phyloP scores from a whole-genome alignment of 2,329 filamentous ascomycete species.

The Penicillium thymicola region DNA sequence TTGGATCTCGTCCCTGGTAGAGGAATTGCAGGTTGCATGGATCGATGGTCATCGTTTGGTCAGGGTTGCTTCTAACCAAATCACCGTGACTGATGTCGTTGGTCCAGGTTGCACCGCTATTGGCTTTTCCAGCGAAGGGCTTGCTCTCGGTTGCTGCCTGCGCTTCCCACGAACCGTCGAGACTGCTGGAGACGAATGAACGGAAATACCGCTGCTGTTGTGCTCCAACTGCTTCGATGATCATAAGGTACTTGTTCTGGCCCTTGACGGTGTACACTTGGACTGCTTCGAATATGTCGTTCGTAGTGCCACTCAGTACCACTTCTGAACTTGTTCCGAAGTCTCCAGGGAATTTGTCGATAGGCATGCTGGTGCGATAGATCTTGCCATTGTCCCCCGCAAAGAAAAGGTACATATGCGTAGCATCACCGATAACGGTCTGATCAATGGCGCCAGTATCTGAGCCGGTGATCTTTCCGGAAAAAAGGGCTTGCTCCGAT shows the following conservation, averaged over 20 bases:
- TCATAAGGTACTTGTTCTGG: slow-evolving; percentile 60
- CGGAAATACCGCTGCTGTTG: slow-evolving; percentile 60
- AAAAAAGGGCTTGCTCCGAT: slow-evolving; percentile 53
- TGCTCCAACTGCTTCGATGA: slow-evolving; percentile 59
- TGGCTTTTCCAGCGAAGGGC: slow-evolving; percentile 64
- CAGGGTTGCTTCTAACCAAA: slow-evolving; percentile 53
- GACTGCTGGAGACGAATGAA: slow-evolving; percentile 59
- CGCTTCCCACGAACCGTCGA: slow-evolving; percentile 56
- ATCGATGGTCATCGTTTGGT: slow-evolving; percentile 62
- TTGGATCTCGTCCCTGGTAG: slow-evolving; percentile 57
- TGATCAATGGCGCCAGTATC: slow-evolving; percentile 60
- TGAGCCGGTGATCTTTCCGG: slow-evolving; percentile 51
- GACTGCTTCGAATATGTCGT: slow-evolving; percentile 64
- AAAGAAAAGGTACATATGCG: slow-evolving; percentile 66
- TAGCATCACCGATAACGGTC: slow-evolving; percentile 59
- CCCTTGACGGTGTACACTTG: slow-evolving; percentile 62
- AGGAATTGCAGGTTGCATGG: slow-evolving; percentile 63
- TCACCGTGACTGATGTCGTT: slow-evolving; percentile 67
- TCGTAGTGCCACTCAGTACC: slow-evolving; percentile 52
- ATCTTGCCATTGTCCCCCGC: slow-evolving; percentile 65
- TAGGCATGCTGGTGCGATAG: slow-evolving; percentile 62
- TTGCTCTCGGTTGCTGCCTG: slow-evolving; percentile 54
- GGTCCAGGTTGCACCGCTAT: slow-evolving; percentile 63
- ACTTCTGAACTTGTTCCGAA: slow-evolving; percentile 54
- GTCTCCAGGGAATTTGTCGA: slow-evolving; percentile 58